Conservation (phyloP, 352 stramenopile species). For the Phytopythium ostracodes region DNA sequence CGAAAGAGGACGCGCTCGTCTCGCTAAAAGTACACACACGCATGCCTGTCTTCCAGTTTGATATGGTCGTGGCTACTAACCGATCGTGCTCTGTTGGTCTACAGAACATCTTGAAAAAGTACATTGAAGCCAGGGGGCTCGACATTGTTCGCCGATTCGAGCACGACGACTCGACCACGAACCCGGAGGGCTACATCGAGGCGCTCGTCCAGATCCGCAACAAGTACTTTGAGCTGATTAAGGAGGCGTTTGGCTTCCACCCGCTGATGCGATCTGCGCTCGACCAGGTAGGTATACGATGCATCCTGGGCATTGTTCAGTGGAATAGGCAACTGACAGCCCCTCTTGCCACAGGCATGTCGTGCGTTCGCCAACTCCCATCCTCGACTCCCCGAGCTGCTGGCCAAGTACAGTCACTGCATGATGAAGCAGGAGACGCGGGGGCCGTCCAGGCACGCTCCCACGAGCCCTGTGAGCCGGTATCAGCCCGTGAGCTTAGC, state of each 20-base stretch:
- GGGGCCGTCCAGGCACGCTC: background rate
- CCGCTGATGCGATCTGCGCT: conserved; percentile 78
- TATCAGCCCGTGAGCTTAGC: conserved; percentile 1
- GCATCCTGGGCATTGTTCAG: background rate
- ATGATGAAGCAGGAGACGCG: conserved; percentile 80
- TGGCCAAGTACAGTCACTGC: conserved; percentile 84
- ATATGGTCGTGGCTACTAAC: background rate
- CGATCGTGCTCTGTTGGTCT: conserved; percentile 2
- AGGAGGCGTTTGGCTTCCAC: conserved; percentile 80
- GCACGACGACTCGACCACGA: conserved; percentile 74
- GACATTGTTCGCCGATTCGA: conserved; percentile 80
- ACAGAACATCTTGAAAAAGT: conserved; percentile 85
- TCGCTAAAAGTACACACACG: conserved; percentile 65
- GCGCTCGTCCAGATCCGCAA: conserved; percentile 78
- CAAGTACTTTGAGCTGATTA: conserved; percentile 81
- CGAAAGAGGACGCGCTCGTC: conserved; percentile 74
- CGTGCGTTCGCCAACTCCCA: conserved; percentile 82
- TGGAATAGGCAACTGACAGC: background rate
- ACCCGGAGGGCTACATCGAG: conserved; percentile 83
- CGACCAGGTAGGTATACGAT: conserved; percentile 72
- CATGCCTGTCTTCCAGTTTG: background rate
- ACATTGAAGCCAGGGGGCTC: conserved; percentile 74
- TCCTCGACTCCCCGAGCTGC: conserved; percentile 64
- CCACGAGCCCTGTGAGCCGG: conserved; percentile 2
- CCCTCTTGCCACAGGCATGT: conserved; percentile 43